Percentiles rank a stretch among this genome's conserved stretches.
Evolutionary conservation across 306 rosid species (phyloP).

Genomic region (Trifolium pratense): DNA sequence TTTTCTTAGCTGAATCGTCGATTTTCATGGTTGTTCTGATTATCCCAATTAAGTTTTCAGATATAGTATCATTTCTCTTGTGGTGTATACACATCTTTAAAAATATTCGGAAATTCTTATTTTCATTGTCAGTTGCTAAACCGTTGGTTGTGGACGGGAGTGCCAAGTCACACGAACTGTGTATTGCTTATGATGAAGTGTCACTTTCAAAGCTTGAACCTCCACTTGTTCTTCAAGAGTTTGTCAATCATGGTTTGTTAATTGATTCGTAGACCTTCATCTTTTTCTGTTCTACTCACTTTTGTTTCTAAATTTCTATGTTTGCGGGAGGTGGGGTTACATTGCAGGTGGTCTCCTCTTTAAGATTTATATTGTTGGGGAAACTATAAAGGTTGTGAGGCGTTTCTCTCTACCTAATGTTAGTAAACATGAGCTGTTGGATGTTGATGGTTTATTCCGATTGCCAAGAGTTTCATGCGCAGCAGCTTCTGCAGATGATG

Average conservation of each 20-base stretch:
- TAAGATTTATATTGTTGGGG: slow-evolving; percentile 57
- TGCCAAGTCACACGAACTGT: slow-evolving; percentile 59
- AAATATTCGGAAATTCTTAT: slow-evolving; percentile 6
- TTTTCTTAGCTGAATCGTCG: not conserved
- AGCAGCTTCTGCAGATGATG: slow-evolving; percentile 60
- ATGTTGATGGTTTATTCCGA: slow-evolving; percentile 51
- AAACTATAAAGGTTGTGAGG: slow-evolving; percentile 51
- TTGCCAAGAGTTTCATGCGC: slow-evolving; percentile 62
- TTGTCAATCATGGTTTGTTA: slow-evolving; percentile 61
- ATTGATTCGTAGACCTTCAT: slow-evolving; percentile 18
- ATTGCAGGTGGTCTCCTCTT: slow-evolving; percentile 57
- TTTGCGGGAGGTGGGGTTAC: not conserved
- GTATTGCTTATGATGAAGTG: slow-evolving; percentile 58
- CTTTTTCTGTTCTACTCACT: slow-evolving; percentile 1
- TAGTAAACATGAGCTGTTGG: slow-evolving; percentile 48
- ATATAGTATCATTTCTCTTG: slow-evolving; percentile 6
- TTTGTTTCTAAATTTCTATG: not conserved
- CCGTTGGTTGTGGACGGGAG: slow-evolving; percentile 61
- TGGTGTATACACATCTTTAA: slow-evolving; percentile 20
- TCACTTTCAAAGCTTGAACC: slow-evolving; percentile 55
- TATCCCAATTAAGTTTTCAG: not conserved
- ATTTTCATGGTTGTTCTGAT: slow-evolving; percentile 4
- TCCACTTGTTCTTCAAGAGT: slow-evolving; percentile 61
- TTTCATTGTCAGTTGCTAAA: slow-evolving; percentile 53
- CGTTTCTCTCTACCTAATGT: slow-evolving; percentile 63